Evolutionary conservation across 1,139 yeast genomes (phyloP).

Genomic region (Suhomyces coccinellae): DNA sequence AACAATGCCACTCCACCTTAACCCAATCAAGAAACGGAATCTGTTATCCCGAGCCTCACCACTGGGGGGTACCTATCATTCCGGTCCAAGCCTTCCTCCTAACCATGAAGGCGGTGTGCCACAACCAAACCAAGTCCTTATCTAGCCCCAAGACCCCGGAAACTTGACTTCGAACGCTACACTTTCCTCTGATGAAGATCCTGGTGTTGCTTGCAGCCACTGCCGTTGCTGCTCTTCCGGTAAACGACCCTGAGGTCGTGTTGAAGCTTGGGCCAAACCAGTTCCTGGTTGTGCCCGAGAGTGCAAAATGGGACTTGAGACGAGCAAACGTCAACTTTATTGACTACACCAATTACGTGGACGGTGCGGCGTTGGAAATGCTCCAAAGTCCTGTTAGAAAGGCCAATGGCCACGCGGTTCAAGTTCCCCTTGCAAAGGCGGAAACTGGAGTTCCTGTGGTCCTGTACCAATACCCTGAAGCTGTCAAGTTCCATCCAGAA

Average conservation of each 20-base stretch:
- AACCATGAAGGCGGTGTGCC: not conserved
- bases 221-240: not conserved
- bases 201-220: not conserved
- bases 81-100: too few relatives aligned
- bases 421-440: conserved; percentile 14
- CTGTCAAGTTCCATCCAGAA: conserved; percentile 33
- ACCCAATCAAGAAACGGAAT: too few relatives aligned
- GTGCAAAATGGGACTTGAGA: conserved; percentile 54
- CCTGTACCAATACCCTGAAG: conserved; percentile 55
- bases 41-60: too few relatives aligned
- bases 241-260: conserved; percentile 13
- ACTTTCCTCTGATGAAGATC: not conserved
- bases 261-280: conserved; percentile 42
- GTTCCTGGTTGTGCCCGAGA: conserved; percentile 50
- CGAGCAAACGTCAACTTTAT: conserved; percentile 60
- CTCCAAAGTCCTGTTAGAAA: not conserved
- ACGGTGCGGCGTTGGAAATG: conserved; percentile 34
- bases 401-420: not conserved
- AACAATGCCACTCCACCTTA: too few relatives aligned
- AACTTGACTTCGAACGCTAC: too few relatives aligned
- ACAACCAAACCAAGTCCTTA: not conserved
- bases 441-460: conserved; percentile 25
- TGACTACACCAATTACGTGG: conserved; percentile 61
- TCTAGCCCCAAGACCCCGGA: too few relatives aligned
- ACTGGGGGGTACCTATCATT: too few relatives aligned